Conservation (phyloP, 306 rosid genomes). For the Hippophae gyantsensis region DNA sequence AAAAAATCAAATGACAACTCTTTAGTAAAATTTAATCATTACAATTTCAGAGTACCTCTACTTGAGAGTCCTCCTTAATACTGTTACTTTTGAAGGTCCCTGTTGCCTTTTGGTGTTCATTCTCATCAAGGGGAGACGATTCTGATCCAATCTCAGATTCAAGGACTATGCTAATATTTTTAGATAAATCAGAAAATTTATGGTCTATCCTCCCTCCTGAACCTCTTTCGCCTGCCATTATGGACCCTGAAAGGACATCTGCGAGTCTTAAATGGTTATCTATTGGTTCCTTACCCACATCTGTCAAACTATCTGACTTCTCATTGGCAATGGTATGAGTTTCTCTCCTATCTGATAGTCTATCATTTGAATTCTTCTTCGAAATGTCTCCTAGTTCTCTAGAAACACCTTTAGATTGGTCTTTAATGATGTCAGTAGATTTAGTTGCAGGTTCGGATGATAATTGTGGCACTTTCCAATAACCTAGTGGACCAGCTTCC, state of each 20-base stretch:
- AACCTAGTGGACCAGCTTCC: slow-evolving; percentile 66
- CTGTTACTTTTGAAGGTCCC: slow-evolving; percentile 20
- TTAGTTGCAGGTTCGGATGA: slow-evolving; percentile 36
- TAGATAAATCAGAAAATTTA: slow-evolving; percentile 42
- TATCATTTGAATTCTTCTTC: slow-evolving; percentile 20
- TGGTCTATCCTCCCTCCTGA: slow-evolving; percentile 33
- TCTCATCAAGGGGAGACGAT: slow-evolving; percentile 25
- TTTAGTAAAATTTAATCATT: not conserved
- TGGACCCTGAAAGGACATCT: slow-evolving; percentile 27
- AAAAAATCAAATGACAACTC: too few species aligned
- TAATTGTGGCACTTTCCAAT: slow-evolving; percentile 38
- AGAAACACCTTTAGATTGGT: slow-evolving; percentile 23
- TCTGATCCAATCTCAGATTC: slow-evolving; percentile 40
- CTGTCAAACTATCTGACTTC: slow-evolving; percentile 31
- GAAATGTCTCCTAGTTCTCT: slow-evolving; percentile 37
- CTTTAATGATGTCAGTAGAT: slow-evolving; percentile 36
- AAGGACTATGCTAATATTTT: slow-evolving; percentile 38
- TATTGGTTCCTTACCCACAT: slow-evolving; percentile 23
- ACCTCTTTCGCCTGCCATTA: slow-evolving; percentile 22
- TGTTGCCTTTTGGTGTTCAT: slow-evolving; percentile 31
- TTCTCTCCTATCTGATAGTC: slow-evolving; percentile 32
- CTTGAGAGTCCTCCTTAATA: slow-evolving; percentile 72
- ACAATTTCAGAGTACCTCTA: slow-evolving; percentile 50
- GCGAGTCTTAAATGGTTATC: slow-evolving; percentile 34
- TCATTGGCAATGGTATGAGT: slow-evolving; percentile 22